Base-by-base conservation (phyloP, 2,329 filamentous ascomycete genomes). In the Talaromyces pinophilus region DNA sequence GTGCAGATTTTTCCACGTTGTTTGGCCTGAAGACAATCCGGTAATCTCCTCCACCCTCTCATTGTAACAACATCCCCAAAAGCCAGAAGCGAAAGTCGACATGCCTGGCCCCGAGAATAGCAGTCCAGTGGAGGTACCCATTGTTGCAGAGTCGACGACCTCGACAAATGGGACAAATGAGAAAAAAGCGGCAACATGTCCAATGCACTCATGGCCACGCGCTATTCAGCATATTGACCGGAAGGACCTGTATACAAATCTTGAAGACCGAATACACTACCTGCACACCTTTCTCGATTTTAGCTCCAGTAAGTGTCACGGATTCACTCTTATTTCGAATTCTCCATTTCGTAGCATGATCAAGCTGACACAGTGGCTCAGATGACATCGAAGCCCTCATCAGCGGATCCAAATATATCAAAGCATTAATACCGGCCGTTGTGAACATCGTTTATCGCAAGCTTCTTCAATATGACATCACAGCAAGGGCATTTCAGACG, bases 361-460 rank as follows among this genome's bases (percentile, higher is more conserved):
- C n/a, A 48, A 57, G 59, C 55, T 63, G 17, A 64, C 69, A 74
- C 63, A 71, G 64, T 19, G 67, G n/a, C 40, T 15, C 67, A 91
- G 90, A 85, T 68, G 90, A 93, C 73, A 87, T 92, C 65, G 88
- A 90, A 70, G 90, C 90, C 46, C 84, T 93, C 44, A 83, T 86
- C 15, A 82, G 83, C 2, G 90, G 90, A 69, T 83, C 87, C 67
- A 92, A 92, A 76, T 92, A 92, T 79, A 89, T 93, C 80, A 90
- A 90, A 73, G 87, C 89, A n/a, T 85, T 94, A 38, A 92, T 94
- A 69, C 92, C 92, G 0, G 89, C 91, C 55, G 86, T 95, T 25
- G 91, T 94, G 73, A 92, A 93, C 78, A 91, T 93, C 67, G 90
- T 94, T 40, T 95, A 94, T 82, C 88, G 88, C 74, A 94, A 94